A percentile compares a stretch with the other conserved stretches of the same genome.
phyloP scores from a whole-genome alignment of 805 yeast species.

The Teunomyces panamensis region DNA sequence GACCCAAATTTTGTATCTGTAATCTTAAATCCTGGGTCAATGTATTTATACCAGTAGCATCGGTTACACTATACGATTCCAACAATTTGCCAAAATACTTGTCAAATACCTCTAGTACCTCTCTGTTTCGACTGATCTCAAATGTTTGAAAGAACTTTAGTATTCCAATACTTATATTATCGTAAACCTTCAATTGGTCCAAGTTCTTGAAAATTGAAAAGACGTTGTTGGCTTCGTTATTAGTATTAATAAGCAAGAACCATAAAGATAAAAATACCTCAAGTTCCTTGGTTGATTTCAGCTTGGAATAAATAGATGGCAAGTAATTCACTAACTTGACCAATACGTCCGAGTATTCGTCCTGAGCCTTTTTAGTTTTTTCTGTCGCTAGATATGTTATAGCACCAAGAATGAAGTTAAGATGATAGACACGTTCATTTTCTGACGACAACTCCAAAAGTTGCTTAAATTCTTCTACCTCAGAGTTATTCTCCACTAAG shows the following conservation, averaged over 20 bases:
- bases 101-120: constrained; percentile 10
- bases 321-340: constrained; percentile 23
- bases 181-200: constrained; percentile 24
- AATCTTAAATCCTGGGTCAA: constrained; percentile 22
- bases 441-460: constrained; percentile 23
- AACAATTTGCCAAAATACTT: constrained; percentile 12
- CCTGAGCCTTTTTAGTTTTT: constrained; percentile 14
- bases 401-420: constrained; percentile 43
- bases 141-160: constrained; percentile 18
- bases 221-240: constrained; percentile 14
- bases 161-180: constrained; percentile 22
- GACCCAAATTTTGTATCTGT: constrained; percentile 22
- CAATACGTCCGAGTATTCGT: constrained; percentile 14
- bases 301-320: constrained; percentile 18
- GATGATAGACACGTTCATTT: constrained; percentile 21
- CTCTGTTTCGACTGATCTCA: not conserved
- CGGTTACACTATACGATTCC: constrained; percentile 6
- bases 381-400: constrained; percentile 25
- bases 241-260: constrained; percentile 18
- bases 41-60: constrained; percentile 6
- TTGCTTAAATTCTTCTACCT: constrained; percentile 28
- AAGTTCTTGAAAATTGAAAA: constrained; percentile 23
- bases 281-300: constrained; percentile 18
- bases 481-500: constrained; percentile 12
- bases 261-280: constrained; percentile 24